These are phyloP conservation scores for Arthrocladium fulminans DNA, from an alignment of 2,329 filamentous ascomycete genomes.

Conservation along the genomic window DNA sequence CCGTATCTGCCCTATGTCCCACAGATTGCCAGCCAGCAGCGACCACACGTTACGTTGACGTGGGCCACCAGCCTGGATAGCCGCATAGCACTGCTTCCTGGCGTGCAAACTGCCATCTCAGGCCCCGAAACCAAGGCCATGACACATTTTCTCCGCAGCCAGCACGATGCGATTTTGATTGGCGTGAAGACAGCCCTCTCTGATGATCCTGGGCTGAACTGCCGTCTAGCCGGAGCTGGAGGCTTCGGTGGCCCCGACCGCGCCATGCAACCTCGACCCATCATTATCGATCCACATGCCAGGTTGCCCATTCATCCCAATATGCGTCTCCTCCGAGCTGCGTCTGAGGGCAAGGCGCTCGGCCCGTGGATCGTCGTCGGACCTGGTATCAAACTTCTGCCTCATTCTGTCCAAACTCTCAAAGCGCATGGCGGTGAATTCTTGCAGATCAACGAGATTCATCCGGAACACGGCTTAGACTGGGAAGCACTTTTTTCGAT, in stretches of 20 bases:
- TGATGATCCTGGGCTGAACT: conserved; percentile 80
- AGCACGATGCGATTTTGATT: conserved; percentile 75
- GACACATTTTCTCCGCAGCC: conserved; percentile 81
- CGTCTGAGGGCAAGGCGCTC: conserved; percentile 55
- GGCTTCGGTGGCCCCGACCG: conserved; percentile 46
- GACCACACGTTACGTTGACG: conserved; percentile 65
- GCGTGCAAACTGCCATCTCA: conserved; percentile 73
- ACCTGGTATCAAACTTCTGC: conserved; percentile 36
- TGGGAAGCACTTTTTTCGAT: conserved; percentile 58
- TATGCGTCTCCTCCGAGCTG: conserved; percentile 59
- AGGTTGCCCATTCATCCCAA: conserved; percentile 57
- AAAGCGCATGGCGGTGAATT: conserved; percentile 41
- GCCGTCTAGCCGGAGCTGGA: conserved; percentile 56
- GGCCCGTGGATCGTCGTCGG: conserved; percentile 64
- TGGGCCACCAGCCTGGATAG: conserved; percentile 88
- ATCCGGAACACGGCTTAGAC: conserved; percentile 24
- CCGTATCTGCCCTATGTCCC: conserved; percentile 42
- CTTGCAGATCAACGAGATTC: conserved; percentile 28
- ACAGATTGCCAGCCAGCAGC: conserved; percentile 24
- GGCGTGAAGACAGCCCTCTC: conserved; percentile 76
- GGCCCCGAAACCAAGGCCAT: conserved; percentile 78
- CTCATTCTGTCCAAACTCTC: conserved; percentile 37
- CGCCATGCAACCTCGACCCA: conserved; percentile 62
- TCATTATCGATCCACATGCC: conserved; percentile 71
- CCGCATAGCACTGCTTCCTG: conserved; percentile 64